Evolutionary conservation across 2,329 filamentous ascomycete species (phyloP), one percentile per base, ranked within the genome.

Genomic region (Calonectria multiphialidica): DNA sequence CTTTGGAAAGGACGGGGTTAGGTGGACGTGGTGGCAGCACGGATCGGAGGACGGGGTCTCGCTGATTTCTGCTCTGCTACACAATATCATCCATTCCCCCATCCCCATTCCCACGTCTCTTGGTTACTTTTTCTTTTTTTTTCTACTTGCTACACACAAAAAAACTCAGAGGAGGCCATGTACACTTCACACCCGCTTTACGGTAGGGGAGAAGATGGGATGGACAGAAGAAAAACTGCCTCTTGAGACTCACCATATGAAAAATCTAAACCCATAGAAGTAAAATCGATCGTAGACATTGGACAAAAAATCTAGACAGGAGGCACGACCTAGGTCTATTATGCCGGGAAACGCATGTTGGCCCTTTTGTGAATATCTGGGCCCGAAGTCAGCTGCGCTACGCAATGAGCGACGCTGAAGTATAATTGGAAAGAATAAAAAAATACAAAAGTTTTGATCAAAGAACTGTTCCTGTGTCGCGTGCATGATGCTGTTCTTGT

Each of bases 41-140:
- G 75, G 74, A 74, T 75, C 68, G 69, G 74, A 74, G 77, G 74
- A 78, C 73, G 72, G 76, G 76, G 77, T 72, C 76, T 73, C 77
- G 68, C 76, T 79, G 78, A 76, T 79, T 79, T 79, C 78, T 79
- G 78, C 75, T 78, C 73, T 80, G 78, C 77, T 80, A 74, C 78
- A 76, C 74, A 77, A 79, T 78, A 67, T 72, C 77, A 79, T 74
- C 77, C 74, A 66, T 74, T 74, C 72, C 77, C 77, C 72, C 70
- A 42, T 50, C 71, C 35, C 71, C 69, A 63, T 62, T 64, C 67
- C 70, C 62, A 65, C 70, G 71, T 68, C 53, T 44, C 44, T 33
- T 55, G 42, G 35, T 64, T 72, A 69, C 66, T 61, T 47, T 25
- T 30, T 50, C 28, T 49, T 49, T 66, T 53, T 69, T 57, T 66